Conservation (phyloP, 176 grass and related monocot genomes). For the Musa acuminata region DNA sequence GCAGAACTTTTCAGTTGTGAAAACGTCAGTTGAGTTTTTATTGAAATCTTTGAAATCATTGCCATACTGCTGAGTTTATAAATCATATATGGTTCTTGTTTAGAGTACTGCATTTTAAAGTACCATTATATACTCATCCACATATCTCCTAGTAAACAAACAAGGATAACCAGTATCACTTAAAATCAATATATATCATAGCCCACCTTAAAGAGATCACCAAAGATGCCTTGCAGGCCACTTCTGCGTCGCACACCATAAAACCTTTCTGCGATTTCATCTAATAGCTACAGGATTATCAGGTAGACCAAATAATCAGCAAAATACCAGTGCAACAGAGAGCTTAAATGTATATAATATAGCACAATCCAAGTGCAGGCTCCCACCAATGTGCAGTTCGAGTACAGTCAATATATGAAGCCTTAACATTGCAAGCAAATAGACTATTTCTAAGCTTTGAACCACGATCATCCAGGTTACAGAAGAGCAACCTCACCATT, state of each 20-base stretch:
- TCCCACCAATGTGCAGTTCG: background rate
- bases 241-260: conserved; percentile 60
- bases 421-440: too few species aligned
- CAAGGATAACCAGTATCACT: background rate
- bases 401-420: too few species aligned
- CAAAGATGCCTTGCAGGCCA: conserved; percentile 80
- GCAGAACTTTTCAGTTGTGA: background rate
- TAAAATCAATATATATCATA: background rate
- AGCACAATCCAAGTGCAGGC: background rate
- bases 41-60: background rate
- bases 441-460: too few species aligned
- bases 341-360: background rate
- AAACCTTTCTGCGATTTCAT: conserved; percentile 89
- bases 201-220: conserved; percentile 87
- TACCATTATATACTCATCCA: background rate
- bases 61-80: background rate
- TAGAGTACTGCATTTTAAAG: too few species aligned
- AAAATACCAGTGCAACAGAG: conserved; percentile 10
- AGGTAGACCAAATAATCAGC: conserved; percentile 8
- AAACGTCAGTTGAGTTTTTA: background rate
- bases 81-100: background rate
- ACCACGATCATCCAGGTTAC: too few species aligned
- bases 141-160: background rate
- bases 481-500: too few species aligned
- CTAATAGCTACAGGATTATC: conserved; percentile 55